Conservation (phyloP, 2,329 filamentous ascomycete genomes). For the Colletotrichum navitas region DNA sequence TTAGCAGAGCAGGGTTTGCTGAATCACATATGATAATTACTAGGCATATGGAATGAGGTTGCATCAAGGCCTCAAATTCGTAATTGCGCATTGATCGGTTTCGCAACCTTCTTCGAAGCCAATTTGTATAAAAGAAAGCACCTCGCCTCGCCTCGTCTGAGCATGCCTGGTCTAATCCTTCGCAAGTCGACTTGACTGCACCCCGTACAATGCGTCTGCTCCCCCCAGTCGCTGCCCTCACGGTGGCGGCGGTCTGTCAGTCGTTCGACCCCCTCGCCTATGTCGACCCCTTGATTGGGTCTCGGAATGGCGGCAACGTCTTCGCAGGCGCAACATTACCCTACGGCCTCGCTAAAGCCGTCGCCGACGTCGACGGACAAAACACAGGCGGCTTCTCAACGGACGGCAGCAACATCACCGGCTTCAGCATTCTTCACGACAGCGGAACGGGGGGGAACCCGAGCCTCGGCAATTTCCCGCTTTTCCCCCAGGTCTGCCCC, state of each 20-base stretch:
- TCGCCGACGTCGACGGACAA: conserved; percentile 63
- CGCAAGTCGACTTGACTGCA: neutral
- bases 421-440: conserved; percentile 63
- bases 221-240: conserved; percentile 35
- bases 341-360: conserved; percentile 68
- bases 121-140: neutral
- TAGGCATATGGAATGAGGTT: neutral
- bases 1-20: neutral
- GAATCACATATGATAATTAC: neutral
- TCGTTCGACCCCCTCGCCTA: conserved; percentile 27
- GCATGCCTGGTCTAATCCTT: neutral
- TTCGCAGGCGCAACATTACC: conserved; percentile 68
- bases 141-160: neutral
- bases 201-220: neutral
- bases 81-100: neutral
- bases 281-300: conserved; percentile 65
- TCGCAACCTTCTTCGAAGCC: neutral
- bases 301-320: conserved; percentile 68
- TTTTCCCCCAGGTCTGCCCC: conserved; percentile 59
- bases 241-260: conserved; percentile 45
- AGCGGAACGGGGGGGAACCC: conserved; percentile 48
- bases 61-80: neutral
- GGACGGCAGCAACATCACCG: conserved; percentile 62
- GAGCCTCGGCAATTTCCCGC: conserved; percentile 60
- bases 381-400: conserved; percentile 61